These are phyloP conservation scores for Chaetomium globosum DNA, from an alignment of 2,329 filamentous ascomycete genomes.

Conservation along the genomic window DNA sequence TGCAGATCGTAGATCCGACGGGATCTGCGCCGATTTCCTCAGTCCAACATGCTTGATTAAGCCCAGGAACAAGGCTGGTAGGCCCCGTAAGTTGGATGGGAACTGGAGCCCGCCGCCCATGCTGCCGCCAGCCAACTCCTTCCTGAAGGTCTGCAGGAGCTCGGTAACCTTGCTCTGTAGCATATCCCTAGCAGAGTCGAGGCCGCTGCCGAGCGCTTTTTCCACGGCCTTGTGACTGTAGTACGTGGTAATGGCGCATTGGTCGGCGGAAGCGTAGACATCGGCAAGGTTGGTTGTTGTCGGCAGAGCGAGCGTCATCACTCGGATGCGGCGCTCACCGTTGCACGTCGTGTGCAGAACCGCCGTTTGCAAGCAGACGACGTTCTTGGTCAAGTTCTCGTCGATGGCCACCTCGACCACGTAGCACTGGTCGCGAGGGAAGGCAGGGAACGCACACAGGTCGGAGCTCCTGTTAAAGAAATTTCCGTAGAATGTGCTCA, in stretches of 20 bases:
- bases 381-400: constrained; percentile 86
- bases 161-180: constrained; percentile 90
- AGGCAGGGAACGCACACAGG: constrained; percentile 95
- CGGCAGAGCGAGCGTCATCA: constrained; percentile 88
- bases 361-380: constrained; percentile 90
- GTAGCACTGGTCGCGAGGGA: constrained; percentile 95
- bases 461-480: constrained; percentile 99
- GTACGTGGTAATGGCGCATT: constrained; percentile 88
- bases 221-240: constrained; percentile 98
- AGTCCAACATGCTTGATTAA: constrained; percentile 96
- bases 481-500: constrained; percentile 98
- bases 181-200: constrained; percentile 88
- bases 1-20: constrained; percentile 88
- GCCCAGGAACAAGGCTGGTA: constrained; percentile 89
- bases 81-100: constrained; percentile 83
- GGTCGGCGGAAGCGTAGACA: constrained; percentile 91
- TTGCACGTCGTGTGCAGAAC: constrained; percentile 98
- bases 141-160: constrained; percentile 91
- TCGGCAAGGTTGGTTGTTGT: constrained; percentile 90
- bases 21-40: constrained; percentile 89
- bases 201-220: constrained; percentile 77
- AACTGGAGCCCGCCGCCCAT: constrained; percentile 95
- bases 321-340: constrained; percentile 90
- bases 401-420: constrained; percentile 98
- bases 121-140: constrained; percentile 92